Evolutionary conservation across 2,329 filamentous ascomycete species (phyloP), one percentile per base, ranked within the genome.

Genomic region (Penicillium vulpinum): DNA sequence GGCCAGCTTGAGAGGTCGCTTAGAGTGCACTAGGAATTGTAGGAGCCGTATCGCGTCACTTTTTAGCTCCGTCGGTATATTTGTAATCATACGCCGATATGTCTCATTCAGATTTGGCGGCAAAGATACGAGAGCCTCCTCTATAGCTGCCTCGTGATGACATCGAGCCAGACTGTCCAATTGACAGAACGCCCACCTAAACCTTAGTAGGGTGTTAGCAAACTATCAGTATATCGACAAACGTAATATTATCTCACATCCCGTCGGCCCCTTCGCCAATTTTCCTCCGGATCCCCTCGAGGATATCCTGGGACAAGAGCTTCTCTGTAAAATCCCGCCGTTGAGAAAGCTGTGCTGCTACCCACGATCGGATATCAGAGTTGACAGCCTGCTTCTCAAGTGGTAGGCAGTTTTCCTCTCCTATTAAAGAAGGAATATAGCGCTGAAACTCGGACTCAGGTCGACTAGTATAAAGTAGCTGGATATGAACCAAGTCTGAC

Each of bases 261-360:
- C 45, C 31, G 16, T 36, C 45, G 6, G 45, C 45, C n/a, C 29
- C 29, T 8, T 36, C 29, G 11, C 45, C 31, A 36, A 38, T 7
- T 13, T 35, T 47, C 18, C 6, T 24, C 18, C 18, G 29, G 28
- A 62, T 62, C 18, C 51, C 28, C 36, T 61, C 51, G 8, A 64
- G 57, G 18, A 62, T 51, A 57, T 62, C 40, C 33, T 40, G 36
- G 47, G 47, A 40, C n/a, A 58, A 58, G n/a, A 36, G 35, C 22
- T 58, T 58, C 38, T 48, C 41, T 51, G 36, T 49, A 58, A 58
- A 58, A 33, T 58, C 56, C 40, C 29, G 46, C 5, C 56, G 47
- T 48, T 55, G 22, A 52, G 48, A 40, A 51, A 54, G 56, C 29
- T 58, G 35, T 41, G 33, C 56, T 55, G 46, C 22, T 16, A 58